Percentiles rank a stretch among this genome's conserved stretches.
These are phyloP conservation scores for Magnolia sinica DNA, from an alignment of 164 flowering plant species.

Conservation along the genomic window DNA sequence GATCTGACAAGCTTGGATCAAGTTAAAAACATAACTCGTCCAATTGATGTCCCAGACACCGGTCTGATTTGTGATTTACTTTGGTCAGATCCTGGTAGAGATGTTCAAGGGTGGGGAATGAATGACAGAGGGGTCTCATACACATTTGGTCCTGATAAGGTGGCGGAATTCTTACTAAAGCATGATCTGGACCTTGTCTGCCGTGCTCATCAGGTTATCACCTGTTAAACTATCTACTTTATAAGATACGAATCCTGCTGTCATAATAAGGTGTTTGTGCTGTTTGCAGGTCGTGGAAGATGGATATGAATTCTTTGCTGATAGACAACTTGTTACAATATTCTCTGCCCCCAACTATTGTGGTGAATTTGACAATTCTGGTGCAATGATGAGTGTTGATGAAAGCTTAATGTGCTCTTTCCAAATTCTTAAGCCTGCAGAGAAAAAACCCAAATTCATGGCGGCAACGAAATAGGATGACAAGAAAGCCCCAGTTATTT, in stretches of 20 bases:
- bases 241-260: no score
- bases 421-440: conserved; percentile 78
- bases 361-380: conserved; percentile 90
- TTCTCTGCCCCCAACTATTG: conserved; percentile 89
- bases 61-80: conserved; percentile 87
- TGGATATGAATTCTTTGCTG: conserved; percentile 87
- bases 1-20: conserved; percentile 65
- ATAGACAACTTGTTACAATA: conserved; percentile 77
- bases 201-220: conserved; percentile 76
- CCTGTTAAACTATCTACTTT: neutral
- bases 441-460: conserved; percentile 44
- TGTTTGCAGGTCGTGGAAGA: conserved; percentile 78
- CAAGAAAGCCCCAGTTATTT: neutral
- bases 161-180: conserved; percentile 61
- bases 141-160: conserved; percentile 76
- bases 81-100: conserved; percentile 83
- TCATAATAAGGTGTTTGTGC: conserved; percentile 5
- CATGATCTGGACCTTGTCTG: conserved; percentile 85
- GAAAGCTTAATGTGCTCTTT: conserved; percentile 85
- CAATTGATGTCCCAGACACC: conserved; percentile 76
- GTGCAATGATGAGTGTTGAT: conserved; percentile 94
- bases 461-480: conserved; percentile 32
- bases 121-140: conserved; percentile 84
- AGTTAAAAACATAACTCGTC: conserved; percentile 58
- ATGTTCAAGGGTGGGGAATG: conserved; percentile 74